Conservation (phyloP, 2,329 filamentous ascomycete genomes). For the Rugonectria rugulosa region DNA sequence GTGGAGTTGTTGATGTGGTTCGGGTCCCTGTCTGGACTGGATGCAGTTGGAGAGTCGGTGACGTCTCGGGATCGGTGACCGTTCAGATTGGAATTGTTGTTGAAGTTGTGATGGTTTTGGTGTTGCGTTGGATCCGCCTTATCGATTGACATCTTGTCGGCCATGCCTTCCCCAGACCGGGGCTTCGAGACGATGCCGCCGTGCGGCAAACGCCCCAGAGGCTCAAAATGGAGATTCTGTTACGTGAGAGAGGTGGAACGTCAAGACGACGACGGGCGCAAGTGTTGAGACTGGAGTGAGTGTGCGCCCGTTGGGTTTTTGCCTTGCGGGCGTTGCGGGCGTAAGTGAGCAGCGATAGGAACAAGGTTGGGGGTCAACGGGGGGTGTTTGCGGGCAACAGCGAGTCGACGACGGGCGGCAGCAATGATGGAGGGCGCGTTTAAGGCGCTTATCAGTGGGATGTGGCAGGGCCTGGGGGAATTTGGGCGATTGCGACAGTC, state of each 20-base stretch:
- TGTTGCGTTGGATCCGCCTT: slow-evolving; percentile 50
- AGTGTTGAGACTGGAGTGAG: slow-evolving; percentile 38
- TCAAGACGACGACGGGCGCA: slow-evolving; percentile 41
- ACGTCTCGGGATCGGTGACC: slow-evolving; percentile 56
- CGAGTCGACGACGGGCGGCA: slow-evolving; percentile 23
- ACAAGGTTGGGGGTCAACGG: slow-evolving; percentile 41
- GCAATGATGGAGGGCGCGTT: slow-evolving; percentile 33
- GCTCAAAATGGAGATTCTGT: slow-evolving; percentile 46
- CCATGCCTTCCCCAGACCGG: slow-evolving; percentile 58
- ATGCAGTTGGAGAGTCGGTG: slow-evolving; percentile 67
- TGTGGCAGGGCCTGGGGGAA: slow-evolving; percentile 33
- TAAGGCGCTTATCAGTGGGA: slow-evolving; percentile 40
- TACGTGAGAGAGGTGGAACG: slow-evolving; percentile 44
- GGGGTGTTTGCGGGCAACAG: slow-evolving; percentile 16
- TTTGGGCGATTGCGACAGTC: slow-evolving; percentile 23
- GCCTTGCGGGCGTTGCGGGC: slow-evolving; percentile 47
- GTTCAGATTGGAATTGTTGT: slow-evolving; percentile 44
- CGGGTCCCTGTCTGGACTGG: slow-evolving; percentile 65
- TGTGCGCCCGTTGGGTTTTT: slow-evolving; percentile 47
- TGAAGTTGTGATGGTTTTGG: slow-evolving; percentile 42
- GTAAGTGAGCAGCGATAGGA: slow-evolving; percentile 41
- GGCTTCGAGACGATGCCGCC: slow-evolving; percentile 46
- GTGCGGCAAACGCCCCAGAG: slow-evolving; percentile 47
- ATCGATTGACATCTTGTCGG: slow-evolving; percentile 73
- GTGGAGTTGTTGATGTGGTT: slow-evolving; percentile 42